Evolutionary conservation across 208 protist species (phyloP).

Genomic region (Leishmania gerbilli): DNA sequence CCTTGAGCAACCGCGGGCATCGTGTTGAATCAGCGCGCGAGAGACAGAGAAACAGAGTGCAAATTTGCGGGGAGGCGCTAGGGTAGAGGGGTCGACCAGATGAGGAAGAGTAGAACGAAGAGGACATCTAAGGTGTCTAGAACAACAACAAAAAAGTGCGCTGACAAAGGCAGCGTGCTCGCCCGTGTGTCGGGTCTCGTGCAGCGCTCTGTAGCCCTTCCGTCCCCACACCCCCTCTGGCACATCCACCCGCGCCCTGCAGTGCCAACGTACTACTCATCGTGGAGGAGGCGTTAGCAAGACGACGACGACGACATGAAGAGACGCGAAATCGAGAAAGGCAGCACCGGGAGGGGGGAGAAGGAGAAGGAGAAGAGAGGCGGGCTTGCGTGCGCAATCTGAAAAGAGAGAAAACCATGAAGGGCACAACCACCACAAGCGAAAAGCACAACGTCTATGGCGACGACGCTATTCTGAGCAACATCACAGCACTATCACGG

Average conservation of each 20-base stretch:
- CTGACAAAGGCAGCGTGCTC: background rate
- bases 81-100: background rate
- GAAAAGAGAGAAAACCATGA: background rate
- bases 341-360: background rate
- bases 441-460: background rate
- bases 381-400: background rate
- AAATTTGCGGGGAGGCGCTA: background rate
- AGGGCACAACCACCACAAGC: background rate
- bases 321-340: background rate
- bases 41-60: background rate
- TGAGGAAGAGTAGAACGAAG: background rate
- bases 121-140: slow-evolving; percentile 1
- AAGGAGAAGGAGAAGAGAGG: background rate
- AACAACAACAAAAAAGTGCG: background rate
- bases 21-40: background rate
- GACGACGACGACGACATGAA: background rate
- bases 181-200: background rate
- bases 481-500: background rate
- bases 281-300: background rate
- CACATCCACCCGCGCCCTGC: background rate
- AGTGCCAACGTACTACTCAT: background rate
- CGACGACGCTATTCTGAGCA: background rate
- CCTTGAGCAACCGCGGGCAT: background rate
- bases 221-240: background rate
- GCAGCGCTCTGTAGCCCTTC: background rate